Evolutionary conservation across 805 yeast genomes (phyloP), one percentile per base, ranked within the genome.

Genomic region (Clavispora fructus): DNA sequence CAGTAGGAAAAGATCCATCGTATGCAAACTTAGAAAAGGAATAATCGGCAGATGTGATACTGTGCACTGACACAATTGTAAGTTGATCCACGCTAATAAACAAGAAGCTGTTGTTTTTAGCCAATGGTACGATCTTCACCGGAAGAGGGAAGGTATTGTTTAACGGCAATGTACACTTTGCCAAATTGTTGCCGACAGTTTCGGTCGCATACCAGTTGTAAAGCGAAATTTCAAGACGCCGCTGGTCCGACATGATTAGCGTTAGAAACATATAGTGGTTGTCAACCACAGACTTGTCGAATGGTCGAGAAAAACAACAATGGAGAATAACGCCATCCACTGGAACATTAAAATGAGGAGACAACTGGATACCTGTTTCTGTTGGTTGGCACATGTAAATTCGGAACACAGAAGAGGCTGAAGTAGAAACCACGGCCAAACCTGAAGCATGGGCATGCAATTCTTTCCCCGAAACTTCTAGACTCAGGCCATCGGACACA

Each of bases 41-140:
- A 43, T 68, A 67, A 41, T 73, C 74, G 0, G 78, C 82, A 5
- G 80, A 74, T 17, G 74, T 56, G 2, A 78, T 70, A 41, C 75
- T 73, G 48, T 74, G 76, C 4, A 72, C 57, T 5, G 71, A 64
- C 2, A 76, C 61, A 0, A 74, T 47, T 5, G 64, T 54, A 4
- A 78, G 43, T 27, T 59, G 61, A 2, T 61, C 52, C 16, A 65
- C 63, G 43, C 60, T 56, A 7, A 76, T 67, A 47, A 73, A 66
- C 17, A 78, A 55, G 29, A 76, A 72, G 10, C 69, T 60, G 19
- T 60, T 59, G 49, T 59, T 61, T 13, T 63, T 60, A 7, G 65
- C 58, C 19, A 74, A 56, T 0, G 82, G 74, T 0, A 73, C 54
- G 3, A 72, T 58, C 43, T 74, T 69, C 6, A 73, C 60, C 0